Evolutionary conservation across 2,329 filamentous ascomycete genomes (phyloP).

Genomic region (Trichoderma breve): DNA sequence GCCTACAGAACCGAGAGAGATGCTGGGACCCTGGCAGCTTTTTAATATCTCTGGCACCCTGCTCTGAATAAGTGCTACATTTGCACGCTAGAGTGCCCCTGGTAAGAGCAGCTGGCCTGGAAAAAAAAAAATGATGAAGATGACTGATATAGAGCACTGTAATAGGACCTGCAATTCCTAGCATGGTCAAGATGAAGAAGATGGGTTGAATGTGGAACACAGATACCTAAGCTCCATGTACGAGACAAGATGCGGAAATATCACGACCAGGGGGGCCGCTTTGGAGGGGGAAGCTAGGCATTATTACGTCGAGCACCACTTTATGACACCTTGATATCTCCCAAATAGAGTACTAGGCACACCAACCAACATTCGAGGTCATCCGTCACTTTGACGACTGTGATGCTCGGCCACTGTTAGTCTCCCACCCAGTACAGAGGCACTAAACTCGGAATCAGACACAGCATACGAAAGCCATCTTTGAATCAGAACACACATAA

Average conservation of each 20-base stretch:
- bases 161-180: not conserved
- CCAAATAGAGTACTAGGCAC: constrained; percentile 1
- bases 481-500: not conserved
- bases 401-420: not conserved
- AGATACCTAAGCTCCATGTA: constrained; percentile 3
- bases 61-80: not conserved
- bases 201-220: not conserved
- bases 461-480: not conserved
- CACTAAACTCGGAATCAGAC: not conserved
- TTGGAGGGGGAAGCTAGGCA: not conserved
- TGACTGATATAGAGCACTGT: not conserved
- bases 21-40: not conserved
- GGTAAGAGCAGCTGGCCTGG: not conserved
- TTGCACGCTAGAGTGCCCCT: not conserved
- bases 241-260: constrained; percentile 12
- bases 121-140: not conserved
- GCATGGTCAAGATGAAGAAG: not conserved
- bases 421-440: not conserved
- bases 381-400: not conserved
- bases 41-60: not conserved
- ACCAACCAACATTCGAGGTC: not conserved
- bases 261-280: not conserved
- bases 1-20: not conserved
- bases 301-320: constrained; percentile 11
- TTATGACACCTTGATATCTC: constrained; percentile 11